phyloP scores from a whole-genome alignment of 345 rosid genomes.

The Aegle marmelos region DNA sequence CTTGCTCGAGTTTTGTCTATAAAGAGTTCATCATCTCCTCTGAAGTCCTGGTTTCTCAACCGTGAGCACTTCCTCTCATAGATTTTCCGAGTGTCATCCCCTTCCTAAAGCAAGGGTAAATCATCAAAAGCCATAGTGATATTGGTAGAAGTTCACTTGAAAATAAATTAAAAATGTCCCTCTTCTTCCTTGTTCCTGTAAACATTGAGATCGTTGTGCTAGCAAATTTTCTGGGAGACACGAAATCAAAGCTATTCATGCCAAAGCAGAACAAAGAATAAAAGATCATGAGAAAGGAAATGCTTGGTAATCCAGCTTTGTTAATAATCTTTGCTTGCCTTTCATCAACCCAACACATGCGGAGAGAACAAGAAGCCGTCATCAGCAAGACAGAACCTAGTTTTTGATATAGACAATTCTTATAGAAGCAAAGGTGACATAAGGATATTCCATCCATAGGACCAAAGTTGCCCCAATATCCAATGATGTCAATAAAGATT shows the following conservation, averaged over 20 bases:
- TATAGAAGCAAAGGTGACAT: no score
- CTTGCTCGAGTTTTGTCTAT: slow-evolving; percentile 59
- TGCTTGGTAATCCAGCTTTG: neutral
- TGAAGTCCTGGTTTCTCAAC: slow-evolving; percentile 48
- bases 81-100: slow-evolving; percentile 52
- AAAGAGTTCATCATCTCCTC: slow-evolving; percentile 41
- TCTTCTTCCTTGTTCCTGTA: neutral
- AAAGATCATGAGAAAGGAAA: no score
- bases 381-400: neutral
- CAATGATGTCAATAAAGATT: no score
- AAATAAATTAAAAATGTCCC: neutral
- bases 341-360: neutral
- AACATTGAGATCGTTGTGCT: neutral
- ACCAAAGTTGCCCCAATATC: no score
- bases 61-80: slow-evolving; percentile 60
- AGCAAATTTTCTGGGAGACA: neutral
- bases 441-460: no score
- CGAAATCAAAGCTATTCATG: neutral
- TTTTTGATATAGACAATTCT: neutral
- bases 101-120: slow-evolving; percentile 39
- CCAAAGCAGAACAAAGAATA: neutral
- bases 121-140: slow-evolving; percentile 4
- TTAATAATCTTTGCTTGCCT: neutral
- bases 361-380: neutral
- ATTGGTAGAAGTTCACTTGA: neutral